phyloP scores from a whole-genome alignment of 1,284 basidiomycete species.

The Wallemia ichthyophaga region DNA sequence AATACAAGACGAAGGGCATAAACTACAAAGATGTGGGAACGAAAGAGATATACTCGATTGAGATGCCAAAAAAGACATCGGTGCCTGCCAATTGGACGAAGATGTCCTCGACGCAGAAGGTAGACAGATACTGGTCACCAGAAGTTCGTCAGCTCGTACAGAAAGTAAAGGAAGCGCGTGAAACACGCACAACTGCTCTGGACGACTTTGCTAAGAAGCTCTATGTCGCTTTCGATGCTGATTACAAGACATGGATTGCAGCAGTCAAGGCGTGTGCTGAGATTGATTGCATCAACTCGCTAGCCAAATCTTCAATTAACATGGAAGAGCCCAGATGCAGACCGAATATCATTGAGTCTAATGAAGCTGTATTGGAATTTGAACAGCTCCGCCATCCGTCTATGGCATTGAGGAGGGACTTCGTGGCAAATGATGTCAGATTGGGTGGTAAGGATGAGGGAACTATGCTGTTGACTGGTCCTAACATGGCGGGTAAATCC shows the following conservation, averaged over 20 bases:
- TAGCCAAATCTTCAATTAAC: constrained; percentile 63
- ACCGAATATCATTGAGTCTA: constrained; percentile 54
- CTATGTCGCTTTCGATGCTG: constrained; percentile 55
- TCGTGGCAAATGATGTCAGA: constrained; percentile 81
- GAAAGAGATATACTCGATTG: constrained; percentile 38
- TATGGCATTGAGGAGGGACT: constrained; percentile 34
- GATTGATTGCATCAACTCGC: constrained; percentile 73
- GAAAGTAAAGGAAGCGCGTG: constrained; percentile 62
- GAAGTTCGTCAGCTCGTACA: constrained; percentile 38
- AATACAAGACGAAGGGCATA: constrained; percentile 19
- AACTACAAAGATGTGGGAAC: constrained; percentile 9
- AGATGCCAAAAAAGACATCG: constrained; percentile 30
- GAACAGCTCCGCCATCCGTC: constrained; percentile 61
- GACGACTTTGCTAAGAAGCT: constrained; percentile 54
- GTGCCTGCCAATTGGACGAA: constrained; percentile 62
- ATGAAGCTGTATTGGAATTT: constrained; percentile 49
- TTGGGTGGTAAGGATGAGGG: constrained; percentile 48
- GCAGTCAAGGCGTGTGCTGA: constrained; percentile 34
- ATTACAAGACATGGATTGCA: constrained; percentile 15
- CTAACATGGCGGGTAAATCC: constrained; percentile 44
- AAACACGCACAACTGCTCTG: constrained; percentile 45
- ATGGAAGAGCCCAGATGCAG: constrained; percentile 78
- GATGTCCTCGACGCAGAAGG: constrained; percentile 21
- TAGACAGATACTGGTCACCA: constrained; percentile 43
- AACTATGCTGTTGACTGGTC: constrained; percentile 72